Base-by-base conservation (phyloP, 352 stramenopile species). In the Plasmopara halstedii region DNA sequence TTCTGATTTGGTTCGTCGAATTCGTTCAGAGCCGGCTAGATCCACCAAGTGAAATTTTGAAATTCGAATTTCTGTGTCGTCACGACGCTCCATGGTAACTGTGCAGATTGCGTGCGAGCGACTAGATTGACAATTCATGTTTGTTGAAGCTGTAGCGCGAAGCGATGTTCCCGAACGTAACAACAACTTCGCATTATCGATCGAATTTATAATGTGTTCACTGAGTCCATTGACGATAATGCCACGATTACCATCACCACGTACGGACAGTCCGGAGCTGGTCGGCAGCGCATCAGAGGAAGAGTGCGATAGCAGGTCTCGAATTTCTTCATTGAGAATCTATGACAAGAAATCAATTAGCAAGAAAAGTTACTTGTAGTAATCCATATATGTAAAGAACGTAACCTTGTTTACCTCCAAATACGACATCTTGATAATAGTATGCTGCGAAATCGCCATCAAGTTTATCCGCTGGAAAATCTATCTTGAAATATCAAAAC, bases 241-340 rank as follows among this genome's bases (percentile, higher is more conserved):
- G 23, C 95, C 93, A 50, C 83, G 70, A 47, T 95, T 85, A n/a
- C 76, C 67, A 48, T 92, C 80, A 36, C 96, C 89, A 21, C 89
- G 90, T 17, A 98, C 64, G 18, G 63, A 83, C 41, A 82, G 70
- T 36, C 60, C 69, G 51, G 41, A 45, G 26, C 25, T 42, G 27
- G 46, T 46, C 23, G 42, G 73, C 25, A 50, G 50, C 4, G 39
- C 22, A 34, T 34, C 31, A n/a, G 32, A 4, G 0, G 10, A 41
- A 23, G 44, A 15, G 7, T 52, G 22, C 8, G 56, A 70, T 7
- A 99, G 70, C 20, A 99, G 70, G 64, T 99, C 95, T 10, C 78
- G 70, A 42, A 99, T 85, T 54, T 98, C 88, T 78, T 99, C 95
- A 42, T 98, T 98, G 51, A 98, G 94, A 33, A 99, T 95, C 85